Percentiles rank a stretch among this genome's conserved stretches.
phyloP scores from a whole-genome alignment of 129 eudicot species.

The Tagetes erecta region DNA sequence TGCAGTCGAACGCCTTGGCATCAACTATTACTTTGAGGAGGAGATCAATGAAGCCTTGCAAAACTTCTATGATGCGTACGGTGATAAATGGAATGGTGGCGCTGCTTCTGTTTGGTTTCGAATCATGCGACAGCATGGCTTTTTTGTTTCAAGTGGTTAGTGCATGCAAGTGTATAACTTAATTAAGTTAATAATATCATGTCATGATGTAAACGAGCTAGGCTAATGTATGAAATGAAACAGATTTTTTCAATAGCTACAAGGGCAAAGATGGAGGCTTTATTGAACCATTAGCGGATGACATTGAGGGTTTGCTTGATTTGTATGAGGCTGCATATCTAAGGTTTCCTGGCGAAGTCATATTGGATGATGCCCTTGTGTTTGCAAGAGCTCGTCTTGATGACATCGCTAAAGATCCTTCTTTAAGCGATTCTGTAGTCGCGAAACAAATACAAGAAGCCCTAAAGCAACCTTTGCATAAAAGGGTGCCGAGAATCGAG shows the following conservation, averaged over 20 bases:
- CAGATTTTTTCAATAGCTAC: constrained; percentile 27
- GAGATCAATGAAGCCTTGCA: constrained; percentile 8
- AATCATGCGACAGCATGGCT: constrained; percentile 19
- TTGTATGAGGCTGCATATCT: constrained; percentile 15
- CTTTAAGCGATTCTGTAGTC: constrained; percentile 6
- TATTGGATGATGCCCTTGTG: constrained; percentile 35
- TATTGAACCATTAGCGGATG: neutral
- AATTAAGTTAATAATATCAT: no score
- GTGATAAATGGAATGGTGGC: neutral
- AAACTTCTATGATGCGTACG: neutral
- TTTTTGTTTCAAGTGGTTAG: constrained; percentile 16
- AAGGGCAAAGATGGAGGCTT: constrained; percentile 26
- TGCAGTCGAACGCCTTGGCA: constrained; percentile 11
- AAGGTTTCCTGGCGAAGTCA: constrained; percentile 32
- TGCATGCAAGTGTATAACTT: no score
- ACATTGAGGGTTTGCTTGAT: constrained; percentile 31
- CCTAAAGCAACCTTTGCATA: constrained; percentile 24
- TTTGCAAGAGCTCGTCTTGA: constrained; percentile 23
- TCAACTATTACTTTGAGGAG: neutral
- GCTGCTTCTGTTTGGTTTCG: constrained; percentile 15
- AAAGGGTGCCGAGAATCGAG: constrained; percentile 36
- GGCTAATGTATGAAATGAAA: neutral
- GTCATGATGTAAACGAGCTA: neutral
- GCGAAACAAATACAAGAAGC: constrained; percentile 32
- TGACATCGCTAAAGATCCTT: constrained; percentile 2